Evolutionary conservation across 352 stramenopile genomes (phyloP).

Genomic region (Phytopythium oedochilum): DNA sequence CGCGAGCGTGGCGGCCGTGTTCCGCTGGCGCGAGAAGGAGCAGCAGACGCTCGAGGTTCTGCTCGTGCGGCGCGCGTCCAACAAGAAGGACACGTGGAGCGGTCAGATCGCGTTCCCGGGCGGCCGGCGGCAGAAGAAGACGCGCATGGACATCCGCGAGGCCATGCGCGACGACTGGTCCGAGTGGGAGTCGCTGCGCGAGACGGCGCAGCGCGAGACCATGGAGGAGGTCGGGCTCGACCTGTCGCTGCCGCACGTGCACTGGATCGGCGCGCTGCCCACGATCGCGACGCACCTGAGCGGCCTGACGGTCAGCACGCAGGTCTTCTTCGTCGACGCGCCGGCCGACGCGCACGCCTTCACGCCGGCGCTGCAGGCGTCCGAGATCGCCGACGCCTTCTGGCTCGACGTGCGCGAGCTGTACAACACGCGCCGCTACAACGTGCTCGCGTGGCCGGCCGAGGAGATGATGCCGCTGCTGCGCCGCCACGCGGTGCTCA

Average conservation of each 20-base stretch:
- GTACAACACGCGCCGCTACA: conserved; percentile 51
- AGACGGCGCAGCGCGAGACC: conserved; percentile 74
- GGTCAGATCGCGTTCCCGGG: conserved; percentile 80
- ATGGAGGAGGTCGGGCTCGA: conserved; percentile 80
- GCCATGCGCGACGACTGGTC: conserved; percentile 27
- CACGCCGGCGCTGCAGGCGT: conserved; percentile 45
- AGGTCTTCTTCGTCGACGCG: conserved; percentile 77
- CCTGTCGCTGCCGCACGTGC: conserved; percentile 53
- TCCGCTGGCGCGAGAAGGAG: conserved; percentile 72
- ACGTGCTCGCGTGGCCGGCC: conserved; percentile 47
- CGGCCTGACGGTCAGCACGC: conserved; percentile 57
- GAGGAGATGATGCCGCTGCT: conserved; percentile 52
- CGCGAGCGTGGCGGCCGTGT: conserved; percentile 74
- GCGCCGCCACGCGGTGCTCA: conserved; percentile 22
- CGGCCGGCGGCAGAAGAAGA: conserved; percentile 61
- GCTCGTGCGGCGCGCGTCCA: conserved; percentile 70
- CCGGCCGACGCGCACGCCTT: conserved; percentile 41
- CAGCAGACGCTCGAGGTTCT: conserved; percentile 63
- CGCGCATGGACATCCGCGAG: conserved; percentile 24
- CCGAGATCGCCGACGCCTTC: conserved; percentile 73
- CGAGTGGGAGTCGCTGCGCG: conserved; percentile 59
- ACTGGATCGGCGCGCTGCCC: conserved; percentile 60
- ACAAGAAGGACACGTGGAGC: conserved; percentile 76
- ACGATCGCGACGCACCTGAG: conserved; percentile 59
- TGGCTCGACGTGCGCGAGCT: conserved; percentile 83